phyloP scores from a whole-genome alignment of 1,139 yeast genomes.

The Meyerozyma guilliermondii region DNA sequence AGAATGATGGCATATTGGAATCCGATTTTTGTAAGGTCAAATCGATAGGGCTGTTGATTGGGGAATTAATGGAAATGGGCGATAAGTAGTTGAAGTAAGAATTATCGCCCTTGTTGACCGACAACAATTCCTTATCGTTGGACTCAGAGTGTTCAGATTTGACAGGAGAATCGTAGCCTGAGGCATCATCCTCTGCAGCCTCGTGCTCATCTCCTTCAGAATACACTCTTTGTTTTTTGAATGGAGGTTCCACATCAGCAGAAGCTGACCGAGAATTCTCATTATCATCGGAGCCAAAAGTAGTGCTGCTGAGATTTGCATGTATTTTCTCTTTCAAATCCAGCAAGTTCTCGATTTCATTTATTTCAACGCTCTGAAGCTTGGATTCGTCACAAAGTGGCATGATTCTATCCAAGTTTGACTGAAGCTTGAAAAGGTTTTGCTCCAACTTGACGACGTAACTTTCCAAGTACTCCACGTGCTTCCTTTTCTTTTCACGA shows the following conservation, averaged over 20 bases:
- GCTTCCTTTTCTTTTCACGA: constrained; percentile 91
- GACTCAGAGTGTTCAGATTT: not conserved
- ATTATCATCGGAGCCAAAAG: not conserved
- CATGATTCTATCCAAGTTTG: constrained; percentile 15
- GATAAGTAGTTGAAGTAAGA: constrained; percentile 35
- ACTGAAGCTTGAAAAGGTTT: constrained; percentile 22
- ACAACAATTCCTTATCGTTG: constrained; percentile 8
- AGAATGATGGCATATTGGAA: constrained; percentile 11
- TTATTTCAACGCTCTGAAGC: constrained; percentile 12
- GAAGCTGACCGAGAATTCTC: not conserved
- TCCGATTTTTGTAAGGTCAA: constrained; percentile 27
- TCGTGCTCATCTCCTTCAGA: not conserved
- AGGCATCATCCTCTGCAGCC: not conserved
- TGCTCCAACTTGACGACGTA: constrained; percentile 49
- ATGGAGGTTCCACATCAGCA: not conserved
- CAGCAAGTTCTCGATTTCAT: constrained; percentile 19
- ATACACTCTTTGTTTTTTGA: not conserved
- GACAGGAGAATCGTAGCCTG: not conserved
- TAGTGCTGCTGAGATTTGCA: constrained; percentile 20
- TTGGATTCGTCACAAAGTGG: constrained; percentile 7
- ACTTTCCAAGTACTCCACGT: constrained; percentile 78
- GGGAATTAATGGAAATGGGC: constrained; percentile 42
- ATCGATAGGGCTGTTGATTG: constrained; percentile 37
- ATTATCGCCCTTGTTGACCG: constrained; percentile 7
- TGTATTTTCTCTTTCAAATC: constrained; percentile 32